Base-by-base conservation (phyloP, 2,329 filamentous ascomycete genomes). In the Fusarium nelsonii region DNA sequence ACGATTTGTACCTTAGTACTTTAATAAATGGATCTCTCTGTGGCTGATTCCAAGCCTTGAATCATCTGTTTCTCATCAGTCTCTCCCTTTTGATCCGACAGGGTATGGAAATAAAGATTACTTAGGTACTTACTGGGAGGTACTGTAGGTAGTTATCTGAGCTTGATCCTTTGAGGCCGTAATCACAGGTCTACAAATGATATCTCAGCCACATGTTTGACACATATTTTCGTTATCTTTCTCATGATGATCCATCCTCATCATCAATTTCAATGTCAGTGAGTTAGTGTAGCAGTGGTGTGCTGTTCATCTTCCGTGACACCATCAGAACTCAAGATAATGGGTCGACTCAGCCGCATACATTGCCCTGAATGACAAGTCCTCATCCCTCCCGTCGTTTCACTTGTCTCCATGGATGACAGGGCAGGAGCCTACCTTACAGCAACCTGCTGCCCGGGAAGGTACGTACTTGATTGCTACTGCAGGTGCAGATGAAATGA, bases 291-390 rank as follows among this genome's bases (percentile, higher is more conserved):
- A 26, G 40, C 59, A 62, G 69, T 74, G 69, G 71, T 65, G 60
- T 71, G 63, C 68, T 74, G 57, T 61, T 64, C 51, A 62, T 56
- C 58, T 43, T 60, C 48, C 33, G 71, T 72, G 67, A 73, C 71
- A 73, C 69, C 71, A 73, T 69, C 69, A 41, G 34, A 46, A 53
- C 10, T 33, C 52, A 33, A 61, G 56, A 44, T 62, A 41, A 66
- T 71, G 68, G 68, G 58, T 60, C 72, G 68, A 72, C 68, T 66
- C 71, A 71, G 70, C 70, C 65, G 69, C 65, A 68, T 58, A 23
- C 23, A 23, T 23, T 23, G 54, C 58, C 40, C 58, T 64, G 34
- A 15, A 39, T 59, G 58, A 37, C 26, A 26, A 54, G 44, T 44
- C 23, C 53, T 50, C 66, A 58, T 63, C 59, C 62, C 62, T 70